Percentiles rank a stretch among this genome's conserved stretches.
phyloP scores from a whole-genome alignment of 768 basidiomycete genomes.

The Termitomyces sp. region DNA sequence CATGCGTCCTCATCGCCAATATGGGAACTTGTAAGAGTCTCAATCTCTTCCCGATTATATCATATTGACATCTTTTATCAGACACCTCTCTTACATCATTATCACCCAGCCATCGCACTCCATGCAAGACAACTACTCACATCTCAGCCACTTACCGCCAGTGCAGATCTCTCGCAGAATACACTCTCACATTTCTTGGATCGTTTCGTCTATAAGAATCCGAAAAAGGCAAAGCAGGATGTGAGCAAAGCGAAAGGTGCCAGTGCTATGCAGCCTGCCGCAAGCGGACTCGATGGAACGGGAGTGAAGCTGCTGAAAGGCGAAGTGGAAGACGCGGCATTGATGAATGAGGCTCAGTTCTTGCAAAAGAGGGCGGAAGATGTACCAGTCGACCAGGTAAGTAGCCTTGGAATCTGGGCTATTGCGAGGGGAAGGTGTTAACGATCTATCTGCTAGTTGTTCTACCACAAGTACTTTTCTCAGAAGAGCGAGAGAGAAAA shows the following conservation, averaged over 20 bases:
- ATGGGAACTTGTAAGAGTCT: conserved; percentile 77
- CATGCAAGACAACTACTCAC: conserved; percentile 80
- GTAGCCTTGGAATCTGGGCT: conserved; percentile 13
- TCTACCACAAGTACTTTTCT: conserved; percentile 89
- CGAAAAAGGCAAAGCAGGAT: conserved; percentile 55
- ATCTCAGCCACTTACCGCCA: conserved; percentile 70
- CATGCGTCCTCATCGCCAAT: conserved; percentile 75
- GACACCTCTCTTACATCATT: conserved; percentile 80
- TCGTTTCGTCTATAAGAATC: conserved; percentile 95
- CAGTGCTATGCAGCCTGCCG: conserved; percentile 94
- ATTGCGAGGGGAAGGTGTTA: not conserved
- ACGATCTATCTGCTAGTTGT: conserved; percentile 43
- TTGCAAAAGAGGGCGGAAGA: conserved; percentile 63
- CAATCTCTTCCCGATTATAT: not conserved
- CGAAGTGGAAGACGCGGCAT: conserved; percentile 35
- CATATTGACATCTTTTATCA: conserved; percentile 20
- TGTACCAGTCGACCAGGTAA: conserved; percentile 83
- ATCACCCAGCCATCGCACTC: conserved; percentile 85
- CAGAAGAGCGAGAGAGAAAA: conserved; percentile 57
- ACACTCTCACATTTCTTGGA: conserved; percentile 95
- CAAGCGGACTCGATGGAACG: conserved; percentile 51
- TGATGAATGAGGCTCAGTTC: conserved; percentile 75
- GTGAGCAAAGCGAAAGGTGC: conserved; percentile 56
- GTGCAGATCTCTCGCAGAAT: conserved; percentile 86
- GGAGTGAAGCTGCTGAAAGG: conserved; percentile 72